Conservation (phyloP, 306 rosid species). For the Cicer cuneatum region DNA sequence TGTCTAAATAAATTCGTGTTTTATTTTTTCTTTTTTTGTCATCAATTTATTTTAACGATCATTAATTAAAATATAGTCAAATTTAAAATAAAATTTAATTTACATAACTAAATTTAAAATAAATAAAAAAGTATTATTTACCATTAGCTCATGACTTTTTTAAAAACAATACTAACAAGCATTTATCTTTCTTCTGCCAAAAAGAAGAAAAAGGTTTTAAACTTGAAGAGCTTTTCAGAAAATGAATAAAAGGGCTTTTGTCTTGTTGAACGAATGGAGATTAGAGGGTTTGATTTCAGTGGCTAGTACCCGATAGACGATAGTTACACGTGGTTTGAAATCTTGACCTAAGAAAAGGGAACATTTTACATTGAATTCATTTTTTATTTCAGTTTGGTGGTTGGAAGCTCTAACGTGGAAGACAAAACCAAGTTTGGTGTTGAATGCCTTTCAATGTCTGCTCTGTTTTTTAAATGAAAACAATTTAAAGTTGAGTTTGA, state of each 20-base stretch:
- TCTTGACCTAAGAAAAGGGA: slow-evolving; percentile 36
- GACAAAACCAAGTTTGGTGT: slow-evolving; percentile 44
- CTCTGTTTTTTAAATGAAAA: neutral
- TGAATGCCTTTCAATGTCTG: slow-evolving; percentile 10
- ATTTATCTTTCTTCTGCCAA: neutral
- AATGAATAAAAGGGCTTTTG: neutral
- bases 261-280: neutral
- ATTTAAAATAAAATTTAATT: too few species aligned
- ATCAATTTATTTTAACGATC: too few species aligned
- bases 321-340: slow-evolving; percentile 48
- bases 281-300: neutral
- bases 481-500: slow-evolving; percentile 43
- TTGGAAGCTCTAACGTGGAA: slow-evolving; percentile 1
- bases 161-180: too few species aligned
- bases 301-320: neutral
- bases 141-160: too few species aligned
- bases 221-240: neutral
- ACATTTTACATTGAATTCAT: neutral
- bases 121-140: too few species aligned
- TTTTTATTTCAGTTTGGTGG: neutral
- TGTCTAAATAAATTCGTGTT: too few species aligned
- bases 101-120: too few species aligned
- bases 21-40: too few species aligned
- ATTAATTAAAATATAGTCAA: too few species aligned
- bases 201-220: neutral